Base-by-base conservation (phyloP, 176 grass and related monocot genomes). In the Hordeum marinum region DNA sequence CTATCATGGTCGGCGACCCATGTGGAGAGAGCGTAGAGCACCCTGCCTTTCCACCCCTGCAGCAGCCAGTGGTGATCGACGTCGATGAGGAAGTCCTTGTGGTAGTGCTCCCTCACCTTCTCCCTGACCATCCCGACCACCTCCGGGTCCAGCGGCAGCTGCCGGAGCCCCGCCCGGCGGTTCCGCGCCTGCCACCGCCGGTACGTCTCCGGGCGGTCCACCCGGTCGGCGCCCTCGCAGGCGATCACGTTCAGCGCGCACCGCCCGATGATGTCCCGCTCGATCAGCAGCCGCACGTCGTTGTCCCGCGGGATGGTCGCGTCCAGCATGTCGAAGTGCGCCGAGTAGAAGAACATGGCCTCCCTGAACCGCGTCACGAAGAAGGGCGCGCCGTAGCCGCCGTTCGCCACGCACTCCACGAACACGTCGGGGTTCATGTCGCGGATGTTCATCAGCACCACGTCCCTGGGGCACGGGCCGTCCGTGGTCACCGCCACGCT, bases 321-420 rank as follows among this genome's bases (percentile, higher is more conserved):
- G 6, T 87, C 89, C 8, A 87, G 29, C 17, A 79, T 61, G 83
- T 82, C 86, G 32, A 88, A 88, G 0, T 67, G n/a, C 0, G 82
- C 80, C 6, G 81, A 72, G 82, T 73, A 91, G 6, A 67, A 68
- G 71, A 85, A 85, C 0, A 88, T 15, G 0, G 82, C 79, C 75
- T 92, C 90, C 78, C 61, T 18, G 55, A 92, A 92, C 6, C 90
- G 36, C 7, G 90, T 89, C 45, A 79, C 9, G 9, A 92, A 92
- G 83, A 89, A 87, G 0, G 89, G 85, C 12, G 66, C 17, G 7
- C 40, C 69, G 3, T 87, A 68, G 0, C 70, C 52, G 35, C 82
- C 85, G 23, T 85, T 91, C 3, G 64, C 2, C 1, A 82, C 26
- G 3, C 61, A 63, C 14, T 81, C 62, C 1, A 85, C 29, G 40